Conservation (phyloP, 2,329 filamentous ascomycete species). For the Lachnellula subtilissima region DNA sequence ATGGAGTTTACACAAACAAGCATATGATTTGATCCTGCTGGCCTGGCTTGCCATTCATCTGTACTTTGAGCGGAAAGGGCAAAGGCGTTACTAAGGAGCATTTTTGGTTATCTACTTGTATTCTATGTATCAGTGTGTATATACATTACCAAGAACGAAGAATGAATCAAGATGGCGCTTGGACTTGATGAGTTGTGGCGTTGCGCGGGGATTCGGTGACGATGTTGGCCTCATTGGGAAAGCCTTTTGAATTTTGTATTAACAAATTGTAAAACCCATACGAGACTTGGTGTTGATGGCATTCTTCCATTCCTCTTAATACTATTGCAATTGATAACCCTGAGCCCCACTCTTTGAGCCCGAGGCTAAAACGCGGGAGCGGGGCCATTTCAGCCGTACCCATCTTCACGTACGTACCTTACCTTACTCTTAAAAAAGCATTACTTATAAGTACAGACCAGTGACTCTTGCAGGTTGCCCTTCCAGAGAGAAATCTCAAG, state of each 20-base stretch:
- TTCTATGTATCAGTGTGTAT: background rate
- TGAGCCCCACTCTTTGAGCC: background rate
- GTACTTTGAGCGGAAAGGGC: constrained; percentile 11
- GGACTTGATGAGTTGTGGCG: background rate
- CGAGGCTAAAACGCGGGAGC: background rate
- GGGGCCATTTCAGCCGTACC: too few species aligned
- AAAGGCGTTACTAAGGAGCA: background rate
- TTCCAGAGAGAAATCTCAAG: too few species aligned
- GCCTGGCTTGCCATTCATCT: constrained; percentile 3
- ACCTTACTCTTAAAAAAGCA: too few species aligned
- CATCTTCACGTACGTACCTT: too few species aligned
- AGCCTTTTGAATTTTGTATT: background rate
- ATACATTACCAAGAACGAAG: background rate
- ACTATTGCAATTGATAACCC: background rate
- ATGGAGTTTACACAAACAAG: background rate
- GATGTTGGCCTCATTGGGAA: background rate
- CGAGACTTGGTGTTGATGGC: background rate
- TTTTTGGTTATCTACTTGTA: background rate
- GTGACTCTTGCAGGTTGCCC: too few species aligned
- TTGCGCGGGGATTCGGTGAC: background rate
- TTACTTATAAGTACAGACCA: too few species aligned
- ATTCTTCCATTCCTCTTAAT: too few species aligned
- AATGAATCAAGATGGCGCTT: background rate
- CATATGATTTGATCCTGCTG: background rate
- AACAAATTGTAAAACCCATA: too few species aligned